Percentiles rank a stretch among this genome's conserved stretches.
These are phyloP conservation scores for Ogataea paradorogensis DNA, from an alignment of 805 yeast genomes.

Conservation along the genomic window DNA sequence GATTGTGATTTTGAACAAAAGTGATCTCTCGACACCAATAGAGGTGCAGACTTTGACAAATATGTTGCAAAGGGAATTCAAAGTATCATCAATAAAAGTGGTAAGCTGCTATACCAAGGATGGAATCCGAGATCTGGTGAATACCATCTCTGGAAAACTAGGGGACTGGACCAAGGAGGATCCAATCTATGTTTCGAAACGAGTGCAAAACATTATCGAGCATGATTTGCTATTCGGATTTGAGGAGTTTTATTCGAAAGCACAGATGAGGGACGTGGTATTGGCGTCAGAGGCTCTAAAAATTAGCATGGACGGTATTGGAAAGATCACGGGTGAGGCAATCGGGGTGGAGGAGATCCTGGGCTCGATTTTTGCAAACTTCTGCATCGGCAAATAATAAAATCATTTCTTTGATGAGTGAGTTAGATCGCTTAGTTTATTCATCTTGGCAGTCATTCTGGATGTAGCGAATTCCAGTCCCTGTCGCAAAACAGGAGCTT, in stretches of 20 bases:
- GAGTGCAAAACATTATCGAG: conserved; percentile 72
- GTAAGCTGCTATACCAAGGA: conserved; percentile 57
- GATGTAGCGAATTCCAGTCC: conserved; percentile 11
- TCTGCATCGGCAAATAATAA: conserved; percentile 83
- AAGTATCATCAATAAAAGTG: conserved; percentile 30
- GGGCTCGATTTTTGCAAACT: conserved; percentile 86
- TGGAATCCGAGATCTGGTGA: conserved; percentile 54
- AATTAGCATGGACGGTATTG: conserved; percentile 79
- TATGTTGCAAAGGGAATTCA: conserved; percentile 24
- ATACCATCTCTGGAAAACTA: conserved; percentile 28
- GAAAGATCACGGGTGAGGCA: conserved; percentile 86
- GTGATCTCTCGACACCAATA: conserved; percentile 41
- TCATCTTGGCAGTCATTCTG: conserved; percentile 5
- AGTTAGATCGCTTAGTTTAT: conserved; percentile 1
- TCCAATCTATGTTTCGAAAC: conserved; percentile 68
- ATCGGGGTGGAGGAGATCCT: conserved; percentile 88
- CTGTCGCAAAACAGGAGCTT: conserved; percentile 10
- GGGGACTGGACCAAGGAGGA: conserved; percentile 37
- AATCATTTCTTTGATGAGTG: conserved; percentile 5
- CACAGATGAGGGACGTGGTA: conserved; percentile 63
- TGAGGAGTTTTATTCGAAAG: conserved; percentile 53
- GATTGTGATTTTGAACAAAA: conserved; percentile 55
- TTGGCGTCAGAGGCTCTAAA: conserved; percentile 75
- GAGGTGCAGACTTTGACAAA: conserved; percentile 20
- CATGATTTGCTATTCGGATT: conserved; percentile 78